A percentile compares a stretch with the other conserved stretches of the same genome.
Evolutionary conservation across 495 filamentous ascomycete genomes (phyloP).

Genomic region (Xylaria curta): DNA sequence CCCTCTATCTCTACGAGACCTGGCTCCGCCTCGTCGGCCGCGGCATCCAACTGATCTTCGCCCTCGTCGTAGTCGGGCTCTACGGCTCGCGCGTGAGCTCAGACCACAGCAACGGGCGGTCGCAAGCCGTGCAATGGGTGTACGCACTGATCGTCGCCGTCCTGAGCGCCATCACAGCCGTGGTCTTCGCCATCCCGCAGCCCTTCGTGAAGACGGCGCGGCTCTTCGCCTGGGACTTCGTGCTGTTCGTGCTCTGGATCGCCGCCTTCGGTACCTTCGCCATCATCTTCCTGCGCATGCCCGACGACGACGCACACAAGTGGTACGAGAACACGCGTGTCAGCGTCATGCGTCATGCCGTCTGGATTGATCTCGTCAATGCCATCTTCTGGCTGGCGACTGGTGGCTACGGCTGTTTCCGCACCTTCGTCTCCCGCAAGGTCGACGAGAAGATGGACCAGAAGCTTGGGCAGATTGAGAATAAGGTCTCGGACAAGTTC

Average conservation of each 20-base stretch:
- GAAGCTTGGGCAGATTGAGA: slow-evolving; percentile 35
- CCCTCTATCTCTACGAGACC: slow-evolving; percentile 41
- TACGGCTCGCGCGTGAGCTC: slow-evolving; percentile 43
- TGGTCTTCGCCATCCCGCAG: slow-evolving; percentile 40
- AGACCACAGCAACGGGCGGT: slow-evolving; percentile 32
- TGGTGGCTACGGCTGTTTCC: slow-evolving; percentile 42
- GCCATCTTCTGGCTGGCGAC: slow-evolving; percentile 67
- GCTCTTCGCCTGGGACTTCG: slow-evolving; percentile 42
- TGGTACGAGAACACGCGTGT: slow-evolving; percentile 49
- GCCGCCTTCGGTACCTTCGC: slow-evolving; percentile 74
- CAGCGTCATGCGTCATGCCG: slow-evolving; percentile 70
- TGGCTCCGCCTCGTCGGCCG: slow-evolving; percentile 41
- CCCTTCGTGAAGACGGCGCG: slow-evolving; percentile 40
- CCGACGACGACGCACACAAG: slow-evolving; percentile 51
- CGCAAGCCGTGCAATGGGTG: slow-evolving; percentile 41
- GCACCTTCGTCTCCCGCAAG: slow-evolving; percentile 42
- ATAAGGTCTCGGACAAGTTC: slow-evolving; percentile 32
- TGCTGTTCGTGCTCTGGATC: slow-evolving; percentile 63
- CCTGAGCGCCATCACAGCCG: slow-evolving; percentile 42
- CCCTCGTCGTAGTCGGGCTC: slow-evolving; percentile 41
- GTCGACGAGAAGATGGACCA: slow-evolving; percentile 41
- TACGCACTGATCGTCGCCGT: slow-evolving; percentile 40
- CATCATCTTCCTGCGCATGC: slow-evolving; percentile 65
- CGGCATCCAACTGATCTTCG: slow-evolving; percentile 44
- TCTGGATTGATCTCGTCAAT: slow-evolving; percentile 73